phyloP scores from a whole-genome alignment of 2,329 filamentous ascomycete species.

The Lasiodiplodia theobromae region DNA sequence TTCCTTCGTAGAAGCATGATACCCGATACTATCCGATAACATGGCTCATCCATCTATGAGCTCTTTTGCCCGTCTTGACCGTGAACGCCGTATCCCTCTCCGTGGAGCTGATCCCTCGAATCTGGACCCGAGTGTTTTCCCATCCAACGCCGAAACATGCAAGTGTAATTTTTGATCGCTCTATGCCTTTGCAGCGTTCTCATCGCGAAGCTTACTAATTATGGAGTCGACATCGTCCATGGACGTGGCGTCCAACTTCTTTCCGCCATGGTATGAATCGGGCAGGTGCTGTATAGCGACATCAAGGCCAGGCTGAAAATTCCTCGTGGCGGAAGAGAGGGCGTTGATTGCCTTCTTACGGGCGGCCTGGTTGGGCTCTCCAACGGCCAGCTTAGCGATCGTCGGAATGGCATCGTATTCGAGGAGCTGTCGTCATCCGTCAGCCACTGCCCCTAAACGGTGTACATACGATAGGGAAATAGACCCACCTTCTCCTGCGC shows the following conservation, averaged over 20 bases:
- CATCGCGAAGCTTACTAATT: conserved; percentile 70
- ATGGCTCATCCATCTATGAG: conserved; percentile 2
- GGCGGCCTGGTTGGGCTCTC: conserved; percentile 67
- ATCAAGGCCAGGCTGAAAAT: conserved; percentile 80
- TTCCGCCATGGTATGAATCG: conserved; percentile 61
- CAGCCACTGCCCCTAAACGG: conserved; percentile 13
- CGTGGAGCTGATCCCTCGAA: neutral
- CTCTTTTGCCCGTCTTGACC: conserved; percentile 1
- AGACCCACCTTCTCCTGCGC: conserved; percentile 73
- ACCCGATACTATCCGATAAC: conserved; percentile 22
- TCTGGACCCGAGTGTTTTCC: neutral
- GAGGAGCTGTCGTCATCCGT: conserved; percentile 53
- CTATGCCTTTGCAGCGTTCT: conserved; percentile 28
- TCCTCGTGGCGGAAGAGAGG: conserved; percentile 83
- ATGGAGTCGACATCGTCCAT: conserved; percentile 86
- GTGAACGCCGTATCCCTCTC: conserved; percentile 16
- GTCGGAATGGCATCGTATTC: conserved; percentile 71
- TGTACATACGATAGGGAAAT: conserved; percentile 17
- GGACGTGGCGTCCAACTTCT: conserved; percentile 73
- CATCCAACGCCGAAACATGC: conserved; percentile 30
- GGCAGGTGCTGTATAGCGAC: conserved; percentile 72
- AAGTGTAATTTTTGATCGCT: neutral
- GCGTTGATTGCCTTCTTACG: conserved; percentile 90
- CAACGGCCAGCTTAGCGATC: conserved; percentile 70
- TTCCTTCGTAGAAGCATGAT: conserved; percentile 25